Evolutionary conservation across 768 basidiomycete species (phyloP).

Genomic region (Leucogyrophana mollusca): DNA sequence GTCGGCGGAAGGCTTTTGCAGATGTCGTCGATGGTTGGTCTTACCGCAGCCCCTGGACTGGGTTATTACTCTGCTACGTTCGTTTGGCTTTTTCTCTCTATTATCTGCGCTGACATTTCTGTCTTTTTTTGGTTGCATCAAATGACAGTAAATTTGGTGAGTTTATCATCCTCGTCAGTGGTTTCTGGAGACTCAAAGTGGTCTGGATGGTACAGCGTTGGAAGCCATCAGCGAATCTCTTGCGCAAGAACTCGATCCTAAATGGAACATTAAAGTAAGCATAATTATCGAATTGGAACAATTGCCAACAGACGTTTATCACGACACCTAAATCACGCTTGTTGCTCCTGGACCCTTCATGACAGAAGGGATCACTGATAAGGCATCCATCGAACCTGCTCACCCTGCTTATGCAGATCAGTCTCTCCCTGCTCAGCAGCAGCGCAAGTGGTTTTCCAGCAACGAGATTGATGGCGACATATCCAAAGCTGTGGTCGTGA

Average conservation of each 20-base stretch:
- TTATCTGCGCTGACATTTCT: neutral
- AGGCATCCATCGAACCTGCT: neutral
- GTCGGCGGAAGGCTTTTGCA: conserved; percentile 36
- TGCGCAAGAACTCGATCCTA: conserved; percentile 21
- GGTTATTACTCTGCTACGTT: conserved; percentile 28
- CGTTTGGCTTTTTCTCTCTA: neutral
- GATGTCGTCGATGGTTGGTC: conserved; percentile 24
- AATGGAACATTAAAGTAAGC: conserved; percentile 29
- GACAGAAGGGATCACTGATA: conserved; percentile 2
- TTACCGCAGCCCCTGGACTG: conserved; percentile 6
- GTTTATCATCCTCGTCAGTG: neutral
- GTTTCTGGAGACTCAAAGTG: neutral
- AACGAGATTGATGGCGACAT: conserved; percentile 9
- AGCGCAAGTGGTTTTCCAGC: neutral
- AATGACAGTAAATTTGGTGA: conserved; percentile 5
- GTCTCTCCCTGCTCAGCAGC: conserved; percentile 5
- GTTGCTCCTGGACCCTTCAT: conserved; percentile 14
- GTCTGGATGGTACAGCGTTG: conserved; percentile 14
- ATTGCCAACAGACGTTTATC: neutral
- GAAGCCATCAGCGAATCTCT: conserved; percentile 28
- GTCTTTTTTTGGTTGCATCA: neutral
- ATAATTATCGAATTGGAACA: neutral
- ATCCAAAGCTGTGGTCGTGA: conserved; percentile 17
- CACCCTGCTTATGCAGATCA: conserved; percentile 17
- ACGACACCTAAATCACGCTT: neutral